Evolutionary conservation across 148 eudicot genomes (phyloP).

Genomic region (Camellia sinensis): DNA sequence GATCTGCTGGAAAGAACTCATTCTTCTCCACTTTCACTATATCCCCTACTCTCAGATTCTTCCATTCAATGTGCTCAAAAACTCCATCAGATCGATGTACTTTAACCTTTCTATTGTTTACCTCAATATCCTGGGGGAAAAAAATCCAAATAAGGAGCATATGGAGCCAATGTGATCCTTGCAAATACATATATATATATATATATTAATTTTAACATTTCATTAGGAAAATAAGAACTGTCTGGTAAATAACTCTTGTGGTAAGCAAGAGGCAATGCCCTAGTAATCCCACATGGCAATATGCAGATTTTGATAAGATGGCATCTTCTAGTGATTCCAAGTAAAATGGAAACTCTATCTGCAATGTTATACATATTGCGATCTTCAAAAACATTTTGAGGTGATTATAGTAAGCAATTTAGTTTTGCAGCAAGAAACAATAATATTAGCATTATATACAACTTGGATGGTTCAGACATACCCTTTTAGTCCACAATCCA

Average conservation of each 20-base stretch:
- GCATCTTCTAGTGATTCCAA: not conserved
- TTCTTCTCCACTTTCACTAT: conserved; percentile 86
- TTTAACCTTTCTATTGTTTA: conserved; percentile 75
- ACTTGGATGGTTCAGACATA: not conserved
- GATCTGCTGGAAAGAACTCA: conserved; percentile 93
- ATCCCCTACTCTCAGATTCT: conserved; percentile 76
- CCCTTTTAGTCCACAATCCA: not conserved
- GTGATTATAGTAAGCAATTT: not conserved
- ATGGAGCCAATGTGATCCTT: not conserved
- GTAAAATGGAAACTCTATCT: too few species aligned
- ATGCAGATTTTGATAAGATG: too few species aligned
- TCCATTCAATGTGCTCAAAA: conserved; percentile 63
- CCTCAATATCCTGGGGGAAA: conserved; percentile 67
- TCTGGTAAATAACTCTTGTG: not conserved
- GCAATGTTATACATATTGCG: not conserved
- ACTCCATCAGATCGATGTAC: conserved; percentile 63
- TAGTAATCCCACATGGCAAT: not conserved
- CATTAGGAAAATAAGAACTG: not conserved
- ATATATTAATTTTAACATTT: not conserved
- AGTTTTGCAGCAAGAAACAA: not conserved
- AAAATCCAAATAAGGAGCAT: not conserved
- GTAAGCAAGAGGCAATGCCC: not conserved
- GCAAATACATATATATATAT: not conserved
- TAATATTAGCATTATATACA: not conserved
- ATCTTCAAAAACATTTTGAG: not conserved